Percentiles rank a stretch among this genome's conserved stretches.
phyloP scores from a whole-genome alignment of 768 basidiomycete genomes.

The Cystofilobasidium bisporidii region DNA sequence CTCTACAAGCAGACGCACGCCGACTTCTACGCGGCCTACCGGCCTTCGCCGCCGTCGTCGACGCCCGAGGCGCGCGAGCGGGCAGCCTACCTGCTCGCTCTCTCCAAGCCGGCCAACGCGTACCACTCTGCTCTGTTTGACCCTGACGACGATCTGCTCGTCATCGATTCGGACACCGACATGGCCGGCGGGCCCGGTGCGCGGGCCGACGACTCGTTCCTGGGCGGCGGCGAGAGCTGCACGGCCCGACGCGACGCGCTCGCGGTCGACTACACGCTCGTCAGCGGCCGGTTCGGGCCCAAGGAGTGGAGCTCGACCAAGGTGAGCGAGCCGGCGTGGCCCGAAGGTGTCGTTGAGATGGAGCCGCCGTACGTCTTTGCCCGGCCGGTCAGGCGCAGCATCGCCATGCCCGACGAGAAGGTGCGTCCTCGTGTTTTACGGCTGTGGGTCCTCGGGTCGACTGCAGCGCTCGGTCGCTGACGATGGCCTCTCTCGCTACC shows the following conservation, averaged over 20 bases:
- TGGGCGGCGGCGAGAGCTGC: neutral
- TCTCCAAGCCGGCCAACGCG: neutral
- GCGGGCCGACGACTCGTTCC: neutral
- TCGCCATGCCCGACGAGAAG: constrained; percentile 1
- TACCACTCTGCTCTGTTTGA: constrained; percentile 1
- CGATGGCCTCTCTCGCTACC: neutral
- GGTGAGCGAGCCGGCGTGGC: neutral
- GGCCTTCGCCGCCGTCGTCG: neutral
- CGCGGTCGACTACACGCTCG: neutral
- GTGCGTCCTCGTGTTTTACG: neutral
- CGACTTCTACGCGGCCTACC: constrained; percentile 11
- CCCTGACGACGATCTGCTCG: constrained; percentile 8
- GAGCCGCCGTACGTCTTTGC: constrained; percentile 18
- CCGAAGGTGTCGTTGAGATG: neutral
- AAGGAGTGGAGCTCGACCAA: neutral
- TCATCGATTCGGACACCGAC: constrained; percentile 7
- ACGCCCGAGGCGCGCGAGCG: neutral
- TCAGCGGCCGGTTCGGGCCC: neutral
- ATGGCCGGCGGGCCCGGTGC: neutral
- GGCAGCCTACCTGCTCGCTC: neutral
- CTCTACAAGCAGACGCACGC: constrained; percentile 12
- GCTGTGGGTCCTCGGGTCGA: neutral
- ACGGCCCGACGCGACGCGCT: neutral
- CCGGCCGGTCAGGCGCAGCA: constrained; percentile 6
- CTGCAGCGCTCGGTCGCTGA: neutral